Conservation (phyloP, 169 alveolate species). For the Plasmodium ovale region DNA sequence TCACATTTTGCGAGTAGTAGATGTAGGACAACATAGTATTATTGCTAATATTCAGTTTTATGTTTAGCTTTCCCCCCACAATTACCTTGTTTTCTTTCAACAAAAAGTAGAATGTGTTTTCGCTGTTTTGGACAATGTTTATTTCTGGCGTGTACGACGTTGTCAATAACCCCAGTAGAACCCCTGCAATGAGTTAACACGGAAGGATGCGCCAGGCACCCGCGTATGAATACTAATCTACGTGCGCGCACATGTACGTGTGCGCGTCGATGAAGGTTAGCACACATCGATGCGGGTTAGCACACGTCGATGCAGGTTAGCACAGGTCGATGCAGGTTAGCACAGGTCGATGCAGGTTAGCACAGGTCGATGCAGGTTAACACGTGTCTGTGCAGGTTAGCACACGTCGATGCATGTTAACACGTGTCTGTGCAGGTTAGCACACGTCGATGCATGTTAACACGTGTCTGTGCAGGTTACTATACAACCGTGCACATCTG, state of each 20-base stretch:
- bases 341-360: neutral
- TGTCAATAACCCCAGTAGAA: constrained; percentile 60
- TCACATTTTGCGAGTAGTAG: constrained; percentile 70
- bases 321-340: neutral
- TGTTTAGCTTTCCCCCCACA: constrained; percentile 80
- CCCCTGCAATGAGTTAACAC: too few relatives aligned
- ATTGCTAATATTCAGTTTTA: constrained; percentile 71
- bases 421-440: neutral
- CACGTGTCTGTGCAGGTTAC: neutral
- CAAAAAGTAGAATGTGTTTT: constrained; percentile 73
- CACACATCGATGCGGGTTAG: neutral
- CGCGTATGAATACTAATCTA: too few relatives aligned
- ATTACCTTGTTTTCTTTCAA: constrained; percentile 34
- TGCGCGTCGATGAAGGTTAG: too few relatives aligned
- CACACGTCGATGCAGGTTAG: too few relatives aligned
- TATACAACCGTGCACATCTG: neutral
- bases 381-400: neutral
- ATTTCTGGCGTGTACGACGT: constrained; percentile 73
- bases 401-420: neutral
- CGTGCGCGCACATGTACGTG: neutral
- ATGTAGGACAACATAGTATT: constrained; percentile 77
- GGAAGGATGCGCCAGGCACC: too few relatives aligned
- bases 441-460: neutral
- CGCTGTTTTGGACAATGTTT: constrained; percentile 33
- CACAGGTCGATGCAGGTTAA: neutral